These are phyloP conservation scores for Hortiboletus campestris DNA, from an alignment of 768 basidiomycete species.

Conservation along the genomic window DNA sequence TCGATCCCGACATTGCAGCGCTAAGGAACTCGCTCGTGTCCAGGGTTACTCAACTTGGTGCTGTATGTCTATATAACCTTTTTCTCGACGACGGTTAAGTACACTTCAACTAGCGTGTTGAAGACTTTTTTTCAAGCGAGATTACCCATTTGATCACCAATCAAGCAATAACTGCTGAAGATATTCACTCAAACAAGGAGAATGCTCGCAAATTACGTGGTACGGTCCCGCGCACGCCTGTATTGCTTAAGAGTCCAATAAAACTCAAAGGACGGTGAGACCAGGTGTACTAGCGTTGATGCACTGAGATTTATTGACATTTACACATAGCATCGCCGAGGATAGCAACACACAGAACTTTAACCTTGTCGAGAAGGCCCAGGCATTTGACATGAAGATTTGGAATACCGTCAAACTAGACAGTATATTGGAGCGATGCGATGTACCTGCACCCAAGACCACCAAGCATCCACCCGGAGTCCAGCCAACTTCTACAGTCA, in stretches of 20 bases:
- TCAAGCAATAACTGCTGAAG: constrained; percentile 38
- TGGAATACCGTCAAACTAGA: constrained; percentile 76
- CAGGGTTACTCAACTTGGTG: constrained; percentile 67
- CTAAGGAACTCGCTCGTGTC: constrained; percentile 45
- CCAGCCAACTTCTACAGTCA: constrained; percentile 30
- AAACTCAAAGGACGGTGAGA: constrained; percentile 58
- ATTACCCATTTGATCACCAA: constrained; percentile 89
- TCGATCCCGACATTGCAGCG: constrained; percentile 35
- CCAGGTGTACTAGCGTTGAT: not conserved
- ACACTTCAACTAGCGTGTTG: constrained; percentile 58
- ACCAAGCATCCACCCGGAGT: constrained; percentile 28
- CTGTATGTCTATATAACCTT: constrained; percentile 52
- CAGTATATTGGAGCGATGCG: constrained; percentile 69
- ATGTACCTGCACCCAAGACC: constrained; percentile 35
- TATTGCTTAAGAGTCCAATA: constrained; percentile 59
- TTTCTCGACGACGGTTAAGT: constrained; percentile 1
- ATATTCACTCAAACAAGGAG: constrained; percentile 57
- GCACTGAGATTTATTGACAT: not conserved
- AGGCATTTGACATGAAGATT: constrained; percentile 75
- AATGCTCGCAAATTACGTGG: constrained; percentile 45
- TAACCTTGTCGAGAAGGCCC: constrained; percentile 63
- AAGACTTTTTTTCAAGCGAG: constrained; percentile 83
- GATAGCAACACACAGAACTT: constrained; percentile 35
- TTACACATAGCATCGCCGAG: constrained; percentile 26
- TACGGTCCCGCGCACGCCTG: constrained; percentile 22